Evolutionary conservation across 306 rosid genomes (phyloP), one percentile per base, ranked within the genome.

Genomic region (Trifolium pratense): DNA sequence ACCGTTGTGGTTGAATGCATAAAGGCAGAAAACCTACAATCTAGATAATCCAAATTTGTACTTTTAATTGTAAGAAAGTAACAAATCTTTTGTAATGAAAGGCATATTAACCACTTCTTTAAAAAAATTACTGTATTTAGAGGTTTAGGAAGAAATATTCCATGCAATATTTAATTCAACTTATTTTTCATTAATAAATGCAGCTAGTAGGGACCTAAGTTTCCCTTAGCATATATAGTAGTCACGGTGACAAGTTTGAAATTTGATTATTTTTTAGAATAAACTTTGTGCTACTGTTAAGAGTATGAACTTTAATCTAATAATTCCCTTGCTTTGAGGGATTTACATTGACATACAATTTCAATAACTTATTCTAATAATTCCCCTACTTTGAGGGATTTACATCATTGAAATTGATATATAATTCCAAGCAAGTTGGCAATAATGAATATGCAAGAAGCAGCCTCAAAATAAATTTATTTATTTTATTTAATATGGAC

Each of bases 241-340:
- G 65, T 62, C 70, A 36, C 45, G 66, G 71, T 68, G 71, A 70
- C 78, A 83, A 71, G 56, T 25, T 78, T 74, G 71, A 77, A 73
- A 73, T 68, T 52, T 48, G 42, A 66, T 65, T 48, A 64, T 29
- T 25, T 57, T 57, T 12, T 9, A 57, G 59, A 64, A 63, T 62
- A 77, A 71, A 72, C 53, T 68, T 62, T 74, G 66, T 51, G 69
- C 49, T 68, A 48, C 67, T 71, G 14, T 69, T 37, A 45, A 68
- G 12, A 52, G 18, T n/a, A 70, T 75, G 70, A 74, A 74, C n/a
- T 63, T 49, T 71, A 75, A 75, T 70, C 70, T 78, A 82, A 23
- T 48, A 74, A 75, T 75, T 73, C 79, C 84, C 79, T 79, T 79
- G 12, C 70, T 56, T 71, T 71, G 75, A 73, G 86, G 86, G 81